Percentiles rank a stretch among this genome's conserved stretches.
Evolutionary conservation across 306 rosid species (phyloP).

Genomic region (Trifolium dubium): DNA sequence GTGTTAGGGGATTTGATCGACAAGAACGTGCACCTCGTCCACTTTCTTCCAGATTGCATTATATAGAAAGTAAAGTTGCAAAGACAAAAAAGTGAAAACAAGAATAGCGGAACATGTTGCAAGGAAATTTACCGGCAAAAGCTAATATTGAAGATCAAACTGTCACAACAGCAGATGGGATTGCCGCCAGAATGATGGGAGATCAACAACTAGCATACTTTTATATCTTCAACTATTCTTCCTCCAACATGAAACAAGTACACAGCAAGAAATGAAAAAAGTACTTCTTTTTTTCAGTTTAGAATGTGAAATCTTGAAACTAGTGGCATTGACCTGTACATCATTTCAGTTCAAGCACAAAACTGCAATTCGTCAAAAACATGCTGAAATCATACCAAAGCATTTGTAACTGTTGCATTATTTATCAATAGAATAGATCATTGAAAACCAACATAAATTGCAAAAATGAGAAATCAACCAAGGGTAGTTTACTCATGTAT

Average conservation of each 20-base stretch:
- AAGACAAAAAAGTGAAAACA: constrained; percentile 45
- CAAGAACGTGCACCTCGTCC: constrained; percentile 73
- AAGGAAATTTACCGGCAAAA: constrained; percentile 42
- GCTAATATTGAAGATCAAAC: constrained; percentile 29
- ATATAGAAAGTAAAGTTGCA: constrained; percentile 63
- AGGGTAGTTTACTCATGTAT: constrained; percentile 5
- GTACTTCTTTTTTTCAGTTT: constrained; percentile 27
- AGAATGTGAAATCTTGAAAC: constrained; percentile 40
- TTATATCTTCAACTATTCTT: constrained; percentile 47
- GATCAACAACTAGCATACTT: constrained; percentile 47
- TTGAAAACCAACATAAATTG: constrained; percentile 25
- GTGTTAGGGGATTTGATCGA: constrained; percentile 91
- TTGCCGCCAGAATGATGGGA: constrained; percentile 43
- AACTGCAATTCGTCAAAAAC: constrained; percentile 42
- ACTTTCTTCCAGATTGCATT: constrained; percentile 68
- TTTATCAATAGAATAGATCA: constrained; percentile 35
- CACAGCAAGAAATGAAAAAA: constrained; percentile 42
- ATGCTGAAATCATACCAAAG: constrained; percentile 35
- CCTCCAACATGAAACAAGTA: constrained; percentile 46
- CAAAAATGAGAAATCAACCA: constrained; percentile 29
- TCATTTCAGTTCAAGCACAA: constrained; percentile 47
- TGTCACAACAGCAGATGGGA: constrained; percentile 31
- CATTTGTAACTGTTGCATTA: constrained; percentile 27
- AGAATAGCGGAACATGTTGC: constrained; percentile 33
- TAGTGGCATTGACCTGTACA: constrained; percentile 39